A percentile compares a stretch with the other conserved stretches of the same genome.
Conservation (phyloP, 345 rosid genomes). For the Cochlearia excelsa region DNA sequence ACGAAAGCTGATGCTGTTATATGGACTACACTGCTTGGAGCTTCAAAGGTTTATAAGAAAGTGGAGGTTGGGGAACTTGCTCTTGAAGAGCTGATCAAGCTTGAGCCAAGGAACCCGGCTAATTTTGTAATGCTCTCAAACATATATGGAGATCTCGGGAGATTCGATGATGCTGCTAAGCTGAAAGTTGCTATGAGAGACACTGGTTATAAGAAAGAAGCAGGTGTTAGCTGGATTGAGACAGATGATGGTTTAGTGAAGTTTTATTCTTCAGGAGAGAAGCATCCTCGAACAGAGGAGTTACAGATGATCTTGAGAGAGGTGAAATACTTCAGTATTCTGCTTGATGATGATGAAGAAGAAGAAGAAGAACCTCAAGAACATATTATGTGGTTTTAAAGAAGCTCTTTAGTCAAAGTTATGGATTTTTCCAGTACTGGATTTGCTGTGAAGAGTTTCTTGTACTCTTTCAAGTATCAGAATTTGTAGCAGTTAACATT, state of each 20-base stretch:
- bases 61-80: conserved; percentile 69
- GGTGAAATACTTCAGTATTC: conserved; percentile 31
- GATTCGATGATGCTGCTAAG: conserved; percentile 70
- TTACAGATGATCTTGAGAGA: conserved; percentile 51
- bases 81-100: conserved; percentile 50
- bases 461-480: no score
- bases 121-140: conserved; percentile 74
- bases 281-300: conserved; percentile 51
- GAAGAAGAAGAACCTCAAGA: conserved; percentile 21
- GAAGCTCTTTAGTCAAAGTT: conserved; percentile 6
- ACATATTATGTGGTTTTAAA: not conserved
- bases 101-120: conserved; percentile 72
- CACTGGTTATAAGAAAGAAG: conserved; percentile 64
- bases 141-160: conserved; percentile 63
- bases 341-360: conserved; percentile 26
- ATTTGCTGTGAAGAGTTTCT: no score
- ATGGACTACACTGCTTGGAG: conserved; percentile 78
- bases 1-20: conserved; percentile 72
- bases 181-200: conserved; percentile 77
- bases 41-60: conserved; percentile 71
- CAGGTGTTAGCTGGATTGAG: conserved; percentile 83
- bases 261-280: conserved; percentile 73
- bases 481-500: not conserved
- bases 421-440: not conserved
- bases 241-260: conserved; percentile 53